Evolutionary conservation across 2,329 filamentous ascomycete genomes (phyloP), one percentile per base, ranked within the genome.

Genomic region (Phaeophleospora eucalypticola): DNA sequence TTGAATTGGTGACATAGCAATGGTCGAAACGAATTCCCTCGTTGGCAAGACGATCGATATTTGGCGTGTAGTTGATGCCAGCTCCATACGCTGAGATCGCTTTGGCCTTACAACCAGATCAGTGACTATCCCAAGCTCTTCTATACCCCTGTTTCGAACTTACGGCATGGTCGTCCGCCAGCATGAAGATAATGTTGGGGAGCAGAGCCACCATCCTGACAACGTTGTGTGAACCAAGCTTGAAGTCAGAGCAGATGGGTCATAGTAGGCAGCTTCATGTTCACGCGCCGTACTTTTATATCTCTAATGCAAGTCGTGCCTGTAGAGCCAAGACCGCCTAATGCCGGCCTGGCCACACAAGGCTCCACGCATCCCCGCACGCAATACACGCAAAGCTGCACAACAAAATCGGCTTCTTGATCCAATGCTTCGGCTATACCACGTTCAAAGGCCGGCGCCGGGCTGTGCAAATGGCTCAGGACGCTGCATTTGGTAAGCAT

Each of bases 91-190:
- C 66, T 15, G 64, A 68, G 39, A 76, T 77, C 14, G 73, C 64
- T 17, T 53, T 78, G 15, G 40, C 40, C 24, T 29, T 29, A 12
- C 24, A 29, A 29, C 24, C 7, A 29, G 24, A 15, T 41, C 12
- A 29, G 18, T 6, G 15, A 1, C 38, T 24, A 16, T 8, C n/a
- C 27, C 38, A 41, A n/a, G 9, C 14, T 27, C 16, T 15, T 27
- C 9, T 16, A 24, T 17, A 24, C 17, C 18, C 16, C n/a, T n/a
- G n/a, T n/a, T n/a, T 2, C 16, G 20, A 8, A 15, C 38, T 77
- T 36, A 71, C 62, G 6, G 75, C 75, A 64, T 78, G 75, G 61
- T 78, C 75, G 59, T 78, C 75, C 0, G 74, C 75, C 72, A 78
- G 75, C 59, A 78, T 76, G 62, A 78, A 78, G 45, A 78, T 48